Evolutionary conservation across 345 rosid species (phyloP).

Genomic region (Geranium brycei): DNA sequence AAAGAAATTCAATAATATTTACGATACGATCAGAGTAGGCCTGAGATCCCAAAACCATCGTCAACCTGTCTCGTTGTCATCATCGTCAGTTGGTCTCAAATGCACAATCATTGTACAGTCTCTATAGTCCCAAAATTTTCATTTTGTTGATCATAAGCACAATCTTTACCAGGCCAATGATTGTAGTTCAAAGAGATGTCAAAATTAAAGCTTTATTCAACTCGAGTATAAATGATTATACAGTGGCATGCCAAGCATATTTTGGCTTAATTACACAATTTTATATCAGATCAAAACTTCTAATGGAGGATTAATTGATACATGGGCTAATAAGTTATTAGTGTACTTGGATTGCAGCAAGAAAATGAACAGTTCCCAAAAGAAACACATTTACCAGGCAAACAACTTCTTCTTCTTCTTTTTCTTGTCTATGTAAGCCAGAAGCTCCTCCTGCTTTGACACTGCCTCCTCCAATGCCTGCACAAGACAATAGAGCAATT

Average conservation of each 20-base stretch:
- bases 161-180: too few relatives aligned
- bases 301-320: neutral
- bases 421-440: constrained; percentile 11
- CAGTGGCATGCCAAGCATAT: neutral
- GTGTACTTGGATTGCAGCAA: neutral
- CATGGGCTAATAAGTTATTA: too few relatives aligned
- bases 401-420: constrained; percentile 1
- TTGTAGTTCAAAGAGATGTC: too few relatives aligned
- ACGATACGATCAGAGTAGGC: too few relatives aligned
- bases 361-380: neutral
- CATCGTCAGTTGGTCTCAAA: too few relatives aligned
- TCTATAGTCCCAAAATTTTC: too few relatives aligned
- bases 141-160: too few relatives aligned
- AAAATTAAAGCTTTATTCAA: neutral
- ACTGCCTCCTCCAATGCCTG: constrained; percentile 23
- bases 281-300: neutral
- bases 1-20: too few relatives aligned
- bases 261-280: neutral
- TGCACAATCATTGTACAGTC: too few relatives aligned
- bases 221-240: neutral
- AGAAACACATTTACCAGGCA: neutral
- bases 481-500: neutral
- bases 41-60: too few relatives aligned
- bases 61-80: too few relatives aligned
- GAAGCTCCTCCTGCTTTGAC: constrained; percentile 19